These are phyloP conservation scores for Dioscorea dumetorum DNA, from an alignment of 106 monocot genomes.

Conservation along the genomic window DNA sequence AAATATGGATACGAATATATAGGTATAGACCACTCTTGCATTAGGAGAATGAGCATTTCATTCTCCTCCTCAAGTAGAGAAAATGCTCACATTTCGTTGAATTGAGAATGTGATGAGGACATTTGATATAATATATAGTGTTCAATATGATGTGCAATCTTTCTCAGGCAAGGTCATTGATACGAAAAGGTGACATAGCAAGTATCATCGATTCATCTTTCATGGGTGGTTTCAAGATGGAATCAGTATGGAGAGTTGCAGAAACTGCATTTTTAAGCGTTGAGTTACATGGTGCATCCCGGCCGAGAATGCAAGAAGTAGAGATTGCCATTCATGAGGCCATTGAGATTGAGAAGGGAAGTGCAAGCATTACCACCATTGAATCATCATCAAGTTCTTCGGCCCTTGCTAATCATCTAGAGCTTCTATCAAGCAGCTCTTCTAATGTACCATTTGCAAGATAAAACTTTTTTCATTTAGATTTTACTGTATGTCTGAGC, in stretches of 20 bases:
- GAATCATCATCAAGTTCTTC: neutral
- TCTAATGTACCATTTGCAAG: conserved; percentile 4
- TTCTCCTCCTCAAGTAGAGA: too few relatives aligned
- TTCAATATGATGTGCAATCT: neutral
- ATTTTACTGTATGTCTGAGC: too few relatives aligned
- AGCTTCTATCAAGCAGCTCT: conserved; percentile 4
- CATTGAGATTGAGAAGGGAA: conserved; percentile 26
- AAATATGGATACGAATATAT: too few relatives aligned
- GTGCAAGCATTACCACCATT: conserved; percentile 2
- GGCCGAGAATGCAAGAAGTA: conserved; percentile 36
- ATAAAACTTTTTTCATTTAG: neutral
- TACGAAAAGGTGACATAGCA: conserved; percentile 24
- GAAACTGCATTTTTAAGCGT: conserved; percentile 25
- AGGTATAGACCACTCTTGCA: too few relatives aligned
- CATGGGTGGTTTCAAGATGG: conserved; percentile 14
- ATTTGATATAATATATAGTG: too few relatives aligned
- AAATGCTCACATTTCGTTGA: too few relatives aligned
- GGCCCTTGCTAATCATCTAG: neutral
- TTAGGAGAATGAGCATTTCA: too few relatives aligned
- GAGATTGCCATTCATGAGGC: conserved; percentile 31
- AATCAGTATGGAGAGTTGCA: conserved; percentile 30
- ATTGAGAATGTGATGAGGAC: too few relatives aligned
- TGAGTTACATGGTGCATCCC: conserved; percentile 7
- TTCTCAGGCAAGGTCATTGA: conserved; percentile 28
- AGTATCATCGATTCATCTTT: conserved; percentile 28